These are phyloP conservation scores for Phytophthora citrophthora DNA, from an alignment of 352 stramenopile species.

Conservation along the genomic window DNA sequence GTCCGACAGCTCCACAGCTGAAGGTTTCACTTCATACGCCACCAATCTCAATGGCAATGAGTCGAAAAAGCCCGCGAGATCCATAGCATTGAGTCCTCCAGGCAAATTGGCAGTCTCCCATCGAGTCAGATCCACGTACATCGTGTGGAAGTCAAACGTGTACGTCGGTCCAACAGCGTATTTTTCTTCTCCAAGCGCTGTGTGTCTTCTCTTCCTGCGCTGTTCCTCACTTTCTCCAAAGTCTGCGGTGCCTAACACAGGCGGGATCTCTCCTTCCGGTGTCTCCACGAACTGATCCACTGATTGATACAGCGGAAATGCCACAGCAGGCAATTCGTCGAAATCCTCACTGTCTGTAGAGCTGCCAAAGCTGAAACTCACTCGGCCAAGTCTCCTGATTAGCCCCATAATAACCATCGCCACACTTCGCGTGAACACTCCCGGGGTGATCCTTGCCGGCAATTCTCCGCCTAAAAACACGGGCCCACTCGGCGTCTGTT, in stretches of 20 bases:
- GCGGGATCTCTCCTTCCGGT: conserved; percentile 52
- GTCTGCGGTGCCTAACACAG: conserved; percentile 53
- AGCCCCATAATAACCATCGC: conserved; percentile 81
- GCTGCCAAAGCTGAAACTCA: conserved; percentile 80
- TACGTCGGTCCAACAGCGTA: conserved; percentile 77
- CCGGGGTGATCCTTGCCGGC: conserved; percentile 60
- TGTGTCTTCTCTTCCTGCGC: conserved; percentile 46
- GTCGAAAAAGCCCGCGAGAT: conserved; percentile 82
- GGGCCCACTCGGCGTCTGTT: conserved; percentile 51
- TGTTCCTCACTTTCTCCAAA: conserved; percentile 72
- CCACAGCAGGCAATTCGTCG: conserved; percentile 61
- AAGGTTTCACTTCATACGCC: conserved; percentile 61
- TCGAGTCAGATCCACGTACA: conserved; percentile 83
- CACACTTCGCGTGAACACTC: conserved; percentile 81
- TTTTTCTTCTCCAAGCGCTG: conserved; percentile 52
- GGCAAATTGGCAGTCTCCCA: conserved; percentile 87
- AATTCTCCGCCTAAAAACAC: conserved; percentile 84
- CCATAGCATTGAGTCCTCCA: conserved; percentile 69
- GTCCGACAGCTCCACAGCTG: conserved; percentile 13
- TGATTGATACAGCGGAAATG: conserved; percentile 81
- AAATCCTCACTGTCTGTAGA: conserved; percentile 12
- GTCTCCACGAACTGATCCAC: conserved; percentile 86
- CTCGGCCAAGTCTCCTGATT: conserved; percentile 67
- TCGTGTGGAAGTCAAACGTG: conserved; percentile 91
- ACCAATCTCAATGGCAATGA: conserved; percentile 72